Evolutionary conservation across 441 rosid species (phyloP).

Genomic region (Arabidopsis hybrid): DNA sequence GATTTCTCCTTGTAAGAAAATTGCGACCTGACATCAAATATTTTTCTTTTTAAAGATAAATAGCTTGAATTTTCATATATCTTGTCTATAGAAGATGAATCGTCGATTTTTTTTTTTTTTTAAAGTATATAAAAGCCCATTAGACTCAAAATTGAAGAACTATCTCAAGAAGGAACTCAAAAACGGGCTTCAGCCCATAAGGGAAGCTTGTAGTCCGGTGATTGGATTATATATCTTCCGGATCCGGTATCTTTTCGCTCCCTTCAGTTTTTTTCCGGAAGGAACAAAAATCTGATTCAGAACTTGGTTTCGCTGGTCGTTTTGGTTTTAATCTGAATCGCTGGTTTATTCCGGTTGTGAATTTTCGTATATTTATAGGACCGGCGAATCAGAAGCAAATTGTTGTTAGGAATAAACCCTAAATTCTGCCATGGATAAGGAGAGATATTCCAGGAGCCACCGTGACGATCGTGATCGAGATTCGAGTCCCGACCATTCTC

Average conservation of each 20-base stretch:
- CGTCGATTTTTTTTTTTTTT: too few species aligned
- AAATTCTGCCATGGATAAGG: constrained; percentile 59
- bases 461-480: constrained; percentile 58
- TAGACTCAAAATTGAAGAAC: neutral
- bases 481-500: constrained; percentile 41
- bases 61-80: too few species aligned
- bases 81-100: too few species aligned
- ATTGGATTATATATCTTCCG: too few species aligned
- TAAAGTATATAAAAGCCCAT: neutral
- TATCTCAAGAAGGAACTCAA: neutral
- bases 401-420: constrained; percentile 32
- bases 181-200: constrained; percentile 16
- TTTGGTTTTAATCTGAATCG: neutral
- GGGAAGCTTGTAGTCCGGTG: neutral
- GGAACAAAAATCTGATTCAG: constrained; percentile 7
- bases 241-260: too few species aligned
- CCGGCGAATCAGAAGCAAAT: neutral
- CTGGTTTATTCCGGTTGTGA: constrained; percentile 32
- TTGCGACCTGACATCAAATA: too few species aligned
- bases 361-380: neutral
- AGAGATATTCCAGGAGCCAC: constrained; percentile 58
- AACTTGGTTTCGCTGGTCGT: neutral
- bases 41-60: too few species aligned
- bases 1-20: too few species aligned
- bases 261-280: neutral